Evolutionary conservation across 163 green algal species (phyloP).

Genomic region (Scenedesmus sp.): DNA sequence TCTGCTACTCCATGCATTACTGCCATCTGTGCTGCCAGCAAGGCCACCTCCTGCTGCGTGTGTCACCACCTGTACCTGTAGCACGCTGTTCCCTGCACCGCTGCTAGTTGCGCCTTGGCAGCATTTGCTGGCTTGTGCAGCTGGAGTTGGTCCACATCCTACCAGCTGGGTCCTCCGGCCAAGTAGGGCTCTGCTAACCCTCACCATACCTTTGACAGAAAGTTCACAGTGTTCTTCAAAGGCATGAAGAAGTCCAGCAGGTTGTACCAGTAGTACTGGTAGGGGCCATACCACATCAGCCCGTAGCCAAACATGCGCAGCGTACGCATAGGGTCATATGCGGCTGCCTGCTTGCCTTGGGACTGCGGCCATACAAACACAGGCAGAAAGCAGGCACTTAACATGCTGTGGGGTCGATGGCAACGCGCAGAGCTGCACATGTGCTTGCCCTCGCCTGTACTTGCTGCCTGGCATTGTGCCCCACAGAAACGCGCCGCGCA

Average conservation of each 20-base stretch:
- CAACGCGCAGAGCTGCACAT: neutral
- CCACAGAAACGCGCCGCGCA: too few relatives aligned
- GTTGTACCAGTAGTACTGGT: slow-evolving; percentile 85
- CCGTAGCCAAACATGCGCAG: slow-evolving; percentile 86
- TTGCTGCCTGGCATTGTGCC: neutral
- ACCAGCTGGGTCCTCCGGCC: too few relatives aligned
- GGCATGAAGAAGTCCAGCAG: slow-evolving; percentile 80
- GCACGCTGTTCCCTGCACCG: too few relatives aligned
- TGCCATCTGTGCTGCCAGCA: neutral
- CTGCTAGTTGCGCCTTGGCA: neutral
- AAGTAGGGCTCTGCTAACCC: neutral
- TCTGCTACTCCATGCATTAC: too few relatives aligned
- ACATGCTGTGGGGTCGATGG: neutral
- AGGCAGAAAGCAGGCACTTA: neutral
- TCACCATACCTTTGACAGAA: slow-evolving; percentile 76
- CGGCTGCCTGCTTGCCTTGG: neutral
- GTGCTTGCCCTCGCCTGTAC: neutral
- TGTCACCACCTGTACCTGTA: too few relatives aligned
- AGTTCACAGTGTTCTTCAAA: slow-evolving; percentile 70
- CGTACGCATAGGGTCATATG: slow-evolving; percentile 68
- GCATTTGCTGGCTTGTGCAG: neutral
- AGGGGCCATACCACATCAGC: slow-evolving; percentile 85
- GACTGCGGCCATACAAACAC: neutral
- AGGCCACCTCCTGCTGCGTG: too few relatives aligned
- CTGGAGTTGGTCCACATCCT: too few relatives aligned